Conservation (phyloP, 1,284 basidiomycete species). For the Rhodofomes roseus region DNA sequence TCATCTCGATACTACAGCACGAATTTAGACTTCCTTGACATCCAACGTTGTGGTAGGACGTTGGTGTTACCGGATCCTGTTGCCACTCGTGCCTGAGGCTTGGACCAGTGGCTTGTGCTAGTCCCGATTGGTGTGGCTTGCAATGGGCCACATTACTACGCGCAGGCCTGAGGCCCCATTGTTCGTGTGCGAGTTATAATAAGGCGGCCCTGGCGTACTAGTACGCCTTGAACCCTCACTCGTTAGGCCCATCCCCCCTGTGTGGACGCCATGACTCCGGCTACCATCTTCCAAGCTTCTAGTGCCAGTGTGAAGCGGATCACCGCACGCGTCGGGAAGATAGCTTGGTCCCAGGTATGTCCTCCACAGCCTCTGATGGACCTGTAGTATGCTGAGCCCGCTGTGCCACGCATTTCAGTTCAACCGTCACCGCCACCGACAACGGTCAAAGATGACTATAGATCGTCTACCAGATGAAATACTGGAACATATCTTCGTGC, state of each 20-base stretch:
- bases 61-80: no score
- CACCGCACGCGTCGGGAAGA: not conserved
- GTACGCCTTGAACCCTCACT: no score
- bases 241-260: not conserved
- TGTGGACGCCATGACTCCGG: not conserved
- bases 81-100: not conserved
- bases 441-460: not conserved
- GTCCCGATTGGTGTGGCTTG: not conserved
- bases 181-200: not conserved
- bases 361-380: not conserved
- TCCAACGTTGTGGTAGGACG: no score
- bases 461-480: conserved; percentile 3
- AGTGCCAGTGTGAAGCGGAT: not conserved
- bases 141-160: not conserved
- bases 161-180: not conserved
- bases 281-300: no score
- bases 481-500: conserved; percentile 4
- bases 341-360: not conserved
- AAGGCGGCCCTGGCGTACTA: not conserved
- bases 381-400: not conserved
- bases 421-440: not conserved
- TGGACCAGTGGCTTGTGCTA: not conserved
- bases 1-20: no score
- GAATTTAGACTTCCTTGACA: no score
- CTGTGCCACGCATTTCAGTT: not conserved